These are phyloP conservation scores for Sporobolomyces phaffii DNA, from an alignment of 768 basidiomycete genomes.

Conservation along the genomic window DNA sequence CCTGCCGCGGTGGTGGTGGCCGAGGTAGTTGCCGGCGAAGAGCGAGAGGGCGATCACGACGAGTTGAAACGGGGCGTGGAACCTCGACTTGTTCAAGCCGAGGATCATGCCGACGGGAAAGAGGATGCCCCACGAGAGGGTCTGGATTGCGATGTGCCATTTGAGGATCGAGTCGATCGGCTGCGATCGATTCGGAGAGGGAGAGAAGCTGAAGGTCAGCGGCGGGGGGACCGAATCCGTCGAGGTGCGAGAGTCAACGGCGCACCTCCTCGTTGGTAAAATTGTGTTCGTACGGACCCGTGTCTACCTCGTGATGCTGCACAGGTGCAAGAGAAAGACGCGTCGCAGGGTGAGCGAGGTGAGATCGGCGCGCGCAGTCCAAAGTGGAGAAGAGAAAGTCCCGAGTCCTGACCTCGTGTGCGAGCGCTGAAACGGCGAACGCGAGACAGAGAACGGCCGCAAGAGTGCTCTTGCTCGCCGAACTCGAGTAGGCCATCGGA, in stretches of 20 bases:
- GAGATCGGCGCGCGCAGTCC: no score
- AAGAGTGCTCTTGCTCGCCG: not conserved
- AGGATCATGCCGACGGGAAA: slow-evolving; percentile 65
- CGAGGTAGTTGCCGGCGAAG: slow-evolving; percentile 65
- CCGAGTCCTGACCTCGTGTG: slow-evolving; percentile 10
- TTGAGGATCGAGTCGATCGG: slow-evolving; percentile 72
- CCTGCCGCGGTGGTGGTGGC: slow-evolving; percentile 79
- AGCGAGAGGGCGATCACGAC: slow-evolving; percentile 52
- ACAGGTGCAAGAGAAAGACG: not conserved
- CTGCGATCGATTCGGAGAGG: not conserved
- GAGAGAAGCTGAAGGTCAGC: not conserved
- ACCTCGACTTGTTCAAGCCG: slow-evolving; percentile 57
- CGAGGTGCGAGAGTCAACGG: not conserved
- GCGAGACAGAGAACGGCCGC: not conserved
- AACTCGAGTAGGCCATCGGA: not conserved
- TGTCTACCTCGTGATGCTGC: slow-evolving; percentile 30
- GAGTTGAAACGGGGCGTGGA: slow-evolving; percentile 82
- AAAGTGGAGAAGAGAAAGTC: not conserved
- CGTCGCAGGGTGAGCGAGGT: not conserved
- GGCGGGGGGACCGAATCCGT: not conserved
- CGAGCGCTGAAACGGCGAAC: slow-evolving; percentile 13
- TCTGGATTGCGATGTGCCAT: slow-evolving; percentile 76
- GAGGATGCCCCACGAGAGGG: slow-evolving; percentile 71
- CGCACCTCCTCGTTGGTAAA: slow-evolving; percentile 34
- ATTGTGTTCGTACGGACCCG: slow-evolving; percentile 27